A percentile compares a stretch with the other conserved stretches of the same genome.
phyloP scores from a whole-genome alignment of 495 filamentous ascomycete genomes.

The Aeminium ludgeri region DNA sequence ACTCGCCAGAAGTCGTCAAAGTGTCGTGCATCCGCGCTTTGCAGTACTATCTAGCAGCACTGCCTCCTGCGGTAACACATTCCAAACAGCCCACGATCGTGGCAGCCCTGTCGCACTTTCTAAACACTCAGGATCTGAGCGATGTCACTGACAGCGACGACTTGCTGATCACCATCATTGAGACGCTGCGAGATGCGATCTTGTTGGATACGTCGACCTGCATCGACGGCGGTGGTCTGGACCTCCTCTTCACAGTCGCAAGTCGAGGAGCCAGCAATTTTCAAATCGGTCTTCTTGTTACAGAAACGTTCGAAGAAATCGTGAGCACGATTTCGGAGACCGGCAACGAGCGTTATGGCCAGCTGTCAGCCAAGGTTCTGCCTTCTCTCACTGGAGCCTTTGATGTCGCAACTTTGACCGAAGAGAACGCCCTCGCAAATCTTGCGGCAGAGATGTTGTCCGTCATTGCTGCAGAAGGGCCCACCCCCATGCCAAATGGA shows the following conservation, averaged over 20 bases:
- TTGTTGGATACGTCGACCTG: slow-evolving; percentile 56
- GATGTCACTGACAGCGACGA: slow-evolving; percentile 79
- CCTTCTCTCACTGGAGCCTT: slow-evolving; percentile 78
- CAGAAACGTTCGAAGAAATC: slow-evolving; percentile 81
- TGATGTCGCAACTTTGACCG: slow-evolving; percentile 68
- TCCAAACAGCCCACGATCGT: slow-evolving; percentile 60
- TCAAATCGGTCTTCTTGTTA: slow-evolving; percentile 65
- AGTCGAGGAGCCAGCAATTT: slow-evolving; percentile 77
- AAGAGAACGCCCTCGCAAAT: slow-evolving; percentile 64
- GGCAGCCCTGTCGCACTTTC: slow-evolving; percentile 55
- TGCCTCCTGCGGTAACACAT: slow-evolving; percentile 34
- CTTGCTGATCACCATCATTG: slow-evolving; percentile 73
- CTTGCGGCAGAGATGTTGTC: slow-evolving; percentile 72
- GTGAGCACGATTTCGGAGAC: slow-evolving; percentile 46
- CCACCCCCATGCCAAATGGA: slow-evolving; percentile 65
- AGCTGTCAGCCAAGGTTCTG: slow-evolving; percentile 72
- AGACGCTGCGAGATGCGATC: slow-evolving; percentile 72
- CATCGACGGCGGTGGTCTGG: slow-evolving; percentile 44
- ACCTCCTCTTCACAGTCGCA: slow-evolving; percentile 77
- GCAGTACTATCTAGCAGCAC: slow-evolving; percentile 57
- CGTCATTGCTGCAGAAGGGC: slow-evolving; percentile 63
- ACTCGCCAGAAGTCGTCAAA: slow-evolving; percentile 71
- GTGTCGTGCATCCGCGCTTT: slow-evolving; percentile 80
- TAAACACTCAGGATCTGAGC: slow-evolving; percentile 59
- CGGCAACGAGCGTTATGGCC: slow-evolving; percentile 50